phyloP scores from a whole-genome alignment of 352 stramenopile genomes.

The Globisporangium cystogenes region DNA sequence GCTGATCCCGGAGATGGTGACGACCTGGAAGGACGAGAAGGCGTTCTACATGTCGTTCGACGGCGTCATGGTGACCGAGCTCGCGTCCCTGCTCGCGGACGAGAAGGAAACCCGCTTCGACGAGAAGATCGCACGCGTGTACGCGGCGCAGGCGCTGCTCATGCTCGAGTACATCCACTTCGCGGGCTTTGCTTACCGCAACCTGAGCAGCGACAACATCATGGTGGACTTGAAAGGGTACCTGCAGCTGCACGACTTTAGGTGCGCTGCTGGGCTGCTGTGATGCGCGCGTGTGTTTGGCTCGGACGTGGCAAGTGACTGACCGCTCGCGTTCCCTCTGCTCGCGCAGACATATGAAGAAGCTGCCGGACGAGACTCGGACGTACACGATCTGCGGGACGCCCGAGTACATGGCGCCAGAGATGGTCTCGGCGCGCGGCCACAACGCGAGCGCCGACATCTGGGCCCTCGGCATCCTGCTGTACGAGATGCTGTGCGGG shows the following conservation, averaged over 20 bases:
- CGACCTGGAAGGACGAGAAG: slow-evolving; percentile 74
- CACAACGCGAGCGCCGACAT: slow-evolving; percentile 78
- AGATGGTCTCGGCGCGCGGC: slow-evolving; percentile 82
- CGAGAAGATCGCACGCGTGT: slow-evolving; percentile 47
- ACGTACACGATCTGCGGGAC: slow-evolving; percentile 89
- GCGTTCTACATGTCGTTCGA: slow-evolving; percentile 81
- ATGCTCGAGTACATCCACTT: slow-evolving; percentile 86
- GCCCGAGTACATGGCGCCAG: slow-evolving; percentile 86
- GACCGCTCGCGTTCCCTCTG: not conserved
- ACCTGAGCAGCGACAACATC: slow-evolving; percentile 83
- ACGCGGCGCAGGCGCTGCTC: slow-evolving; percentile 66
- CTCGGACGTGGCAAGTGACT: no score
- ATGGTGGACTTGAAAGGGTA: slow-evolving; percentile 78
- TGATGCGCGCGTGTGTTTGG: no score
- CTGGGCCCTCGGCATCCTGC: slow-evolving; percentile 80
- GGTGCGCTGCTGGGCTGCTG: slow-evolving; percentile 14
- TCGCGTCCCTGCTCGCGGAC: slow-evolving; percentile 54
- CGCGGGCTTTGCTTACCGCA: slow-evolving; percentile 72
- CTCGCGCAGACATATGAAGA: slow-evolving; percentile 61
- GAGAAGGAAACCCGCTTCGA: slow-evolving; percentile 49
- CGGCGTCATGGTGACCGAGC: slow-evolving; percentile 56
- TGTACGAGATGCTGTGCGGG: slow-evolving; percentile 85
- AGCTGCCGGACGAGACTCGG: slow-evolving; percentile 62
- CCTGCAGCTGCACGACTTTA: slow-evolving; percentile 82
- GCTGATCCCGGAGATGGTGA: slow-evolving; percentile 64